Base-by-base conservation (phyloP, 768 basidiomycete genomes). In the Saitozyma sp. region DNA sequence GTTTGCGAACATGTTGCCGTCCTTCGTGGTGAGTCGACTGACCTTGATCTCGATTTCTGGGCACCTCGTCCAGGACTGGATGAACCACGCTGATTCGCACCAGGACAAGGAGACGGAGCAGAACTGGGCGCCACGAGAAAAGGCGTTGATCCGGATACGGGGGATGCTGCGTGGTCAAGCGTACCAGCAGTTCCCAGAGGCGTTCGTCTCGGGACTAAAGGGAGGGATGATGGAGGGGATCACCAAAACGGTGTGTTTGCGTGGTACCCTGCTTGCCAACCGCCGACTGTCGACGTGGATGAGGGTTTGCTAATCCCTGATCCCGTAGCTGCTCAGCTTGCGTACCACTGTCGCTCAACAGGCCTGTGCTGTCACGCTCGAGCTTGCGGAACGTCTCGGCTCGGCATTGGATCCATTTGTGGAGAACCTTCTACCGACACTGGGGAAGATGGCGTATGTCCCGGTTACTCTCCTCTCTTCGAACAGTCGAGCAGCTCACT, bases 101-200 rank as follows among this genome's bases (percentile, higher is more conserved):
- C 64, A 92, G 89, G 96, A 95, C n/a, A 95, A 86, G 81, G 95
- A 99, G 81, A 89, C 90, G 0, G 95, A 99, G 76, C 91, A 94
- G 66, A 99, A 99, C 70, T 99, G 95, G 95, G 83, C 85, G 49
- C 81, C 83, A 38, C 85, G 95, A 62, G 95, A 99, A 65, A 84
- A 84, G 67, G 84, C 89, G 9, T 83, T 94, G 64, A 83, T 85
- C 49, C 84, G 86, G 16, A 88, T 97, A 8, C 85, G 93, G 50
- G 90, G 93, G 16, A 92, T 96, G 90, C 80, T 97, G 59, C 89
- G 87, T 74, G 92, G 92, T 37, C 90, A 90, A 45, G 89, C 89
- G 3, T 87, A 90, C 76, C 77, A 82, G 40, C 85, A 89, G 59
- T 92, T 87, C 75, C 77, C 83, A 6, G 91, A 92, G 2, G 81